These are phyloP conservation scores for Arthrobotrys sinensis DNA, from an alignment of 2,329 filamentous ascomycete genomes.

Conservation along the genomic window DNA sequence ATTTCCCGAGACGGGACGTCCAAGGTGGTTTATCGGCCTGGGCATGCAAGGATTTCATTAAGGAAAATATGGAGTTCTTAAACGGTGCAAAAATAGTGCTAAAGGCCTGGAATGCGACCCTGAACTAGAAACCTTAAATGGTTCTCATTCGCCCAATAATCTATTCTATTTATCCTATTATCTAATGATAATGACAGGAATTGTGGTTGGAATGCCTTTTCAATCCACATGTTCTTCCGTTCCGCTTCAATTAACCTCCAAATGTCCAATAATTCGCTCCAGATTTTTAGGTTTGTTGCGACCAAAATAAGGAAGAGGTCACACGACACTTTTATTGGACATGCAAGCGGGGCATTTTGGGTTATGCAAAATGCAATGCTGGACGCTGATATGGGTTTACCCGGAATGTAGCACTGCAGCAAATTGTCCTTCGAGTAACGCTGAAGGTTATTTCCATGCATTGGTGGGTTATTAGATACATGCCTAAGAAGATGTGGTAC, in stretches of 20 bases:
- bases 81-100: conserved; percentile 11
- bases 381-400: not conserved
- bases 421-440: not conserved
- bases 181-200: conserved; percentile 24
- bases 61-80: not conserved
- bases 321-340: conserved; percentile 38
- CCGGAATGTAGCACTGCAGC: conserved; percentile 14
- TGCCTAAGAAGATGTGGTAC: not conserved
- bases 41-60: not conserved
- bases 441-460: not conserved
- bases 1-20: conserved; percentile 1
- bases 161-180: conserved; percentile 10
- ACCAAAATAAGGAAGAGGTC: conserved; percentile 48
- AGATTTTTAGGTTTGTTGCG: not conserved
- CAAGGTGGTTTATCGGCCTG: conserved; percentile 1
- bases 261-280: not conserved
- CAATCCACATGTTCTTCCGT: conserved; percentile 7
- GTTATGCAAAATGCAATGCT: conserved; percentile 19
- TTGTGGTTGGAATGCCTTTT: conserved; percentile 13
- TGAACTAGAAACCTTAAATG: conserved; percentile 2
- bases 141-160: conserved; percentile 5
- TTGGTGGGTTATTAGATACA: not conserved
- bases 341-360: conserved; percentile 9
- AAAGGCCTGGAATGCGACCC: conserved; percentile 12
- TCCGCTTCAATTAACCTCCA: conserved; percentile 5